These are phyloP conservation scores for Dovyalis caffra DNA, from an alignment of 345 rosid genomes.

Conservation along the genomic window DNA sequence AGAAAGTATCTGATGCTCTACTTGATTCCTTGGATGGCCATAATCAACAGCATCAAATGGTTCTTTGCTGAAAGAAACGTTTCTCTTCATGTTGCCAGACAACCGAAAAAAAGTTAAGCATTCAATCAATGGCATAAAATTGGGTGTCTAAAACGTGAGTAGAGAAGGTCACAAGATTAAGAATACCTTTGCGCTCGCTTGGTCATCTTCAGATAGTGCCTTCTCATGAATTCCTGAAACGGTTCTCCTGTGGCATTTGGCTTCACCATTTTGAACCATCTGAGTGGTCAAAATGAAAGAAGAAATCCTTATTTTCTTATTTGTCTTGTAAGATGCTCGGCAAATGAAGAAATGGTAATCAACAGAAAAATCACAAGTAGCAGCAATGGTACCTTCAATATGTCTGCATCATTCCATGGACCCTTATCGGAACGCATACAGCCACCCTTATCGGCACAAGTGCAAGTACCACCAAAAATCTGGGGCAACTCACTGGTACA, in stretches of 20 bases:
- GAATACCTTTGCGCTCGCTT: constrained; percentile 29
- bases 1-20: constrained; percentile 14
- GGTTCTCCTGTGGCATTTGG: constrained; percentile 42
- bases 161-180: neutral
- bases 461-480: constrained; percentile 86
- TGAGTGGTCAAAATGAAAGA: constrained; percentile 18
- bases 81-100: constrained; percentile 19
- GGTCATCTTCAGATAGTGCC: constrained; percentile 40
- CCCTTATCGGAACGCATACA: constrained; percentile 96
- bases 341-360: neutral
- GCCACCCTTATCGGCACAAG: constrained; percentile 82
- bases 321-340: neutral
- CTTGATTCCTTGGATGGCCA: neutral
- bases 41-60: neutral
- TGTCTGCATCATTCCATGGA: constrained; percentile 85
- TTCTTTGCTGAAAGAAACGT: constrained; percentile 15
- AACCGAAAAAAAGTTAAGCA: neutral
- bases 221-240: constrained; percentile 57
- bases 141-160: neutral
- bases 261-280: constrained; percentile 76
- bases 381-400: constrained; percentile 48
- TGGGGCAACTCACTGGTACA: constrained; percentile 75
- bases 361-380: neutral
- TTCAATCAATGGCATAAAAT: neutral
- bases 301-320: neutral